These are phyloP conservation scores for Hymenoscyphus repandus DNA, from an alignment of 2,329 filamentous ascomycete genomes.

Conservation along the genomic window DNA sequence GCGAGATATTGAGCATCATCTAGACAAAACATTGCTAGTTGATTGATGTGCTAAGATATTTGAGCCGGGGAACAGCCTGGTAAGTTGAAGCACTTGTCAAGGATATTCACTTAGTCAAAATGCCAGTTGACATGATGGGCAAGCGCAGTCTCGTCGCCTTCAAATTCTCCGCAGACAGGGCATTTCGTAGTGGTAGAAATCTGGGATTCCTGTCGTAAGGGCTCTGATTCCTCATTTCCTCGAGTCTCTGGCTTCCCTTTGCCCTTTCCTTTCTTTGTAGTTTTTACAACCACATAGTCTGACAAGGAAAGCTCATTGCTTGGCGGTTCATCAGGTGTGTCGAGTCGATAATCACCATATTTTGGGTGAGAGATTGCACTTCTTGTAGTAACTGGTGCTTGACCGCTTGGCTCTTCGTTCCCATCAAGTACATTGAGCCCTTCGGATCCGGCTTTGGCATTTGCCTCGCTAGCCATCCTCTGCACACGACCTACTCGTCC, in stretches of 20 bases:
- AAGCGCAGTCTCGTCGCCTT: constrained; percentile 28
- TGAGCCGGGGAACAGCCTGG: no score
- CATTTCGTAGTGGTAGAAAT: constrained; percentile 7
- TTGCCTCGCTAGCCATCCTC: constrained; percentile 22
- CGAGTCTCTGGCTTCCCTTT: constrained; percentile 1
- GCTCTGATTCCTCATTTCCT: not conserved
- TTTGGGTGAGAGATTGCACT: not conserved
- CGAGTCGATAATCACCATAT: constrained; percentile 18
- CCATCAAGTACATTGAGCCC: constrained; percentile 17
- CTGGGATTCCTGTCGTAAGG: not conserved
- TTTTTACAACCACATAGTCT: constrained; percentile 21
- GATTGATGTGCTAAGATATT: no score
- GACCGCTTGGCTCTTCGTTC: constrained; percentile 12
- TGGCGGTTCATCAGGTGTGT: constrained; percentile 15
- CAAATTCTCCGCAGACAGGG: constrained; percentile 28
- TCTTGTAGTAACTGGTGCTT: not conserved
- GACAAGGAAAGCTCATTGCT: constrained; percentile 12
- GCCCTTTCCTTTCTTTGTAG: constrained; percentile 6
- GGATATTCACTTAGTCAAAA: constrained; percentile 29
- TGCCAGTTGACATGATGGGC: constrained; percentile 28
- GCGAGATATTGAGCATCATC: no score
- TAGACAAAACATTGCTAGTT: no score
- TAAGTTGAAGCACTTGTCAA: no score
- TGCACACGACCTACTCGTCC: constrained; percentile 29
- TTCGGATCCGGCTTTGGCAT: constrained; percentile 9